A percentile compares a stretch with the other conserved stretches of the same genome.
phyloP scores from a whole-genome alignment of 371 early-diverging fungal species.

The Batrachochytrium dendrobatidis region DNA sequence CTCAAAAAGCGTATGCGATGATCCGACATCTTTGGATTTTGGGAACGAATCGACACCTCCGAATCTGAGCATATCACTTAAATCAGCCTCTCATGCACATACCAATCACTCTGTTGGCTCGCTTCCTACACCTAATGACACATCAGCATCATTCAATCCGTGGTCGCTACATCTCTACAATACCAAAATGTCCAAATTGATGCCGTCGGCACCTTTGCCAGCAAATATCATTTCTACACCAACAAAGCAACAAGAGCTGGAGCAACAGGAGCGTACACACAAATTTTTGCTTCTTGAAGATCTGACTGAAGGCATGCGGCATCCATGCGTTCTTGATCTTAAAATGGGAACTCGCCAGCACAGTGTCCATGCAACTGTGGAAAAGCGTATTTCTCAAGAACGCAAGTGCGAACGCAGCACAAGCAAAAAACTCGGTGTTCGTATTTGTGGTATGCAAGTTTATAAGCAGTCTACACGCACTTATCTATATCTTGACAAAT shows the following conservation, averaged over 20 bases:
- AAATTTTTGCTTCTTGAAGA: slow-evolving; percentile 86
- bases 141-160: slow-evolving; percentile 21
- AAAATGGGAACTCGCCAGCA: slow-evolving; percentile 98
- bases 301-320: slow-evolving; percentile 65
- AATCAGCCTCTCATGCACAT: not conserved
- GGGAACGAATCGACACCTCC: too few relatives aligned
- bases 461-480: slow-evolving; percentile 62
- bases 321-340: slow-evolving; percentile 90
- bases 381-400: slow-evolving; percentile 79
- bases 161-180: slow-evolving; percentile 51
- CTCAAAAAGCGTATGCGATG: too few relatives aligned
- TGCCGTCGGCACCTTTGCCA: slow-evolving; percentile 2
- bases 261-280: slow-evolving; percentile 34
- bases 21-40: too few relatives aligned
- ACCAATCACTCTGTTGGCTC: not conserved
- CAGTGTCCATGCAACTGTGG: slow-evolving; percentile 75
- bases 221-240: not conserved
- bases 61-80: too few relatives aligned
- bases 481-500: slow-evolving; percentile 82
- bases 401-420: slow-evolving; percentile 86
- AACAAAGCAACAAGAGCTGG: slow-evolving; percentile 12
- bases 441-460: slow-evolving; percentile 96
- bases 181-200: slow-evolving; percentile 31
- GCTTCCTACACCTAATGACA: not conserved
- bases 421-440: slow-evolving; percentile 80